Percentiles rank a stretch among this genome's conserved stretches.
Conservation (phyloP, 2,329 filamentous ascomycete genomes). For the Calonectria naviculata region DNA sequence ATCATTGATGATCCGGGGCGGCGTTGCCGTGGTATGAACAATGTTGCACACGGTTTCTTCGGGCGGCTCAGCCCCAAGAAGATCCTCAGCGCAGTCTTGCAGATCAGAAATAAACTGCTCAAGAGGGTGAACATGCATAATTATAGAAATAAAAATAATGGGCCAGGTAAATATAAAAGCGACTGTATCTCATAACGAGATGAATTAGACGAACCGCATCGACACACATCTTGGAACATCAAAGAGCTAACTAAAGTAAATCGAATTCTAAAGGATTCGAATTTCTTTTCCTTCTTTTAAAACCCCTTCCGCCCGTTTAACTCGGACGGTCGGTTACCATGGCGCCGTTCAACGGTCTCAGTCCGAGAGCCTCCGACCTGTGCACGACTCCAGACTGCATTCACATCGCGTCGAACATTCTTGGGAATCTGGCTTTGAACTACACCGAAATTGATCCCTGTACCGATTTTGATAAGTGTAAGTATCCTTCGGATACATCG, state of each 20-base stretch:
- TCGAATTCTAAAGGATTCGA: neutral
- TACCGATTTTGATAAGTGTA: conserved; percentile 72
- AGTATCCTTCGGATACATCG: conserved; percentile 47
- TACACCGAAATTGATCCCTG: conserved; percentile 75
- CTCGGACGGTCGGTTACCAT: neutral
- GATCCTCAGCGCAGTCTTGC: neutral
- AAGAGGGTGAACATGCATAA: neutral
- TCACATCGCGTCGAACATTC: conserved; percentile 45
- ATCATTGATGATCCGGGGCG: neutral
- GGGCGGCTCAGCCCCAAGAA: neutral
- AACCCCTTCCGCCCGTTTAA: neutral
- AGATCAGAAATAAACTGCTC: neutral
- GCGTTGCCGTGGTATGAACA: neutral
- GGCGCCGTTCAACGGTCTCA: neutral
- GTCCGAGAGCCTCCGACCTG: neutral
- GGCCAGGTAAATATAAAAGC: neutral
- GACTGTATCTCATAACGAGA: too few relatives aligned
- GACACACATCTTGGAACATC: neutral
- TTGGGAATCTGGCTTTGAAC: conserved; percentile 47
- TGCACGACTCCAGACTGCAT: conserved; percentile 42
- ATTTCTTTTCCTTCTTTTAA: neutral
- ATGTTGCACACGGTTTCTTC: neutral
- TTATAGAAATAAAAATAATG: neutral
- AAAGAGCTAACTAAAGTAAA: neutral
- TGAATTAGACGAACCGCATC: neutral